phyloP scores from a whole-genome alignment of 371 early-diverging fungal species.

The Gilbertella persicaria region DNA sequence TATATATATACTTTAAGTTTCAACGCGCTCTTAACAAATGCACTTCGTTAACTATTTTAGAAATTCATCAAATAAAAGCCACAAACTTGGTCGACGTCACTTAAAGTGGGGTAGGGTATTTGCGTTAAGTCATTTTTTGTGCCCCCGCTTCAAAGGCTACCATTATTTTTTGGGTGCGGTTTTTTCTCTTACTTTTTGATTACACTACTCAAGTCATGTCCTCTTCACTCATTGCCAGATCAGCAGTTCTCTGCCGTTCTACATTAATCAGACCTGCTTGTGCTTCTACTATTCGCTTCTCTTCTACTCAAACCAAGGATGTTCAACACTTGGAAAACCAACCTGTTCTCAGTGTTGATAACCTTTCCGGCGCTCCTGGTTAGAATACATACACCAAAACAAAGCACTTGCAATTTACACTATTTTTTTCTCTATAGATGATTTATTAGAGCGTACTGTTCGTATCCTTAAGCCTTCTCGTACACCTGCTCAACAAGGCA shows the following conservation, averaged over 20 bases:
- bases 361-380: conserved; percentile 56
- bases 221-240: conserved; percentile 32
- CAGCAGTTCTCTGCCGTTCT: conserved; percentile 25
- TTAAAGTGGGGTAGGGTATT: no score
- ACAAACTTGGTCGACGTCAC: no score
- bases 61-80: no score
- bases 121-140: no score
- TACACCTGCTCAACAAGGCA: conserved; percentile 87
- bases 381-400: conserved; percentile 7
- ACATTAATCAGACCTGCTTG: conserved; percentile 27
- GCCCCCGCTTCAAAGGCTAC: no score
- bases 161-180: not conserved
- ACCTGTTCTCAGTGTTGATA: conserved; percentile 32
- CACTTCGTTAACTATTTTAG: no score
- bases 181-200: conserved; percentile 3
- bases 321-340: conserved; percentile 32
- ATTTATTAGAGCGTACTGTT: conserved; percentile 68
- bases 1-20: no score
- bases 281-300: conserved; percentile 21
- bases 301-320: conserved; percentile 26
- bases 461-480: conserved; percentile 85
- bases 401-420: not conserved
- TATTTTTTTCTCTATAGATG: conserved; percentile 42
- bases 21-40: no score
- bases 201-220: conserved; percentile 18